phyloP scores from a whole-genome alignment of 352 stramenopile species.

The Phytophthora hibernalis region DNA sequence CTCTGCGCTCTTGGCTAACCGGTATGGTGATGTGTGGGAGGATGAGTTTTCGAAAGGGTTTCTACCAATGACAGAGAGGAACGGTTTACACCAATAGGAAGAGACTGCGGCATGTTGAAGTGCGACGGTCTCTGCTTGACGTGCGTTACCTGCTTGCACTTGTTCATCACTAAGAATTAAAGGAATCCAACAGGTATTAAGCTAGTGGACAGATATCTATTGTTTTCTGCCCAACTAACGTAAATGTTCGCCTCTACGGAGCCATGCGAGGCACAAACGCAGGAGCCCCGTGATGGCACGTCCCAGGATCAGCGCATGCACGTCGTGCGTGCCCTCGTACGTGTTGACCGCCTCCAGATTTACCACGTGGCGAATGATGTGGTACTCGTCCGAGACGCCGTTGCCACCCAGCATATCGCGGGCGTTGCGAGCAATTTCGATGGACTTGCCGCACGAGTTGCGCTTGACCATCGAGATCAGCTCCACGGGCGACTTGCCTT shows the following conservation, averaged over 20 bases:
- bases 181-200: neutral
- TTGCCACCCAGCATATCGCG: conserved; percentile 99
- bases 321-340: conserved; percentile 99
- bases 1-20: conserved; percentile 6
- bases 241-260: conserved; percentile 41
- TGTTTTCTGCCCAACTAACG: conserved; percentile 1
- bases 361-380: conserved; percentile 97
- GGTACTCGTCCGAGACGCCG: conserved; percentile 98
- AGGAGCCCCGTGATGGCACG: conserved; percentile 96
- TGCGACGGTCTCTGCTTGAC: neutral
- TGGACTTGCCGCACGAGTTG: conserved; percentile 59
- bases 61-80: conserved; percentile 14
- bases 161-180: too few species aligned
- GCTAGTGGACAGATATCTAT: neutral
- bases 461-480: conserved; percentile 55
- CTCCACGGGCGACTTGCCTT: conserved; percentile 32
- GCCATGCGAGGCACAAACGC: conserved; percentile 93
- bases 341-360: conserved; percentile 99
- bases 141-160: too few species aligned
- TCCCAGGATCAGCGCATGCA: conserved; percentile 98
- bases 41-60: conserved; percentile 16
- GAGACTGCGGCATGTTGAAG: neutral
- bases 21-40: conserved; percentile 20
- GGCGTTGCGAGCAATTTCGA: conserved; percentile 90
- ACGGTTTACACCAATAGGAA: conserved; percentile 28